Percentiles rank a stretch among this genome's conserved stretches.
Evolutionary conservation across 352 stramenopile species (phyloP).

Genomic region (Phytophthora sansomeana): DNA sequence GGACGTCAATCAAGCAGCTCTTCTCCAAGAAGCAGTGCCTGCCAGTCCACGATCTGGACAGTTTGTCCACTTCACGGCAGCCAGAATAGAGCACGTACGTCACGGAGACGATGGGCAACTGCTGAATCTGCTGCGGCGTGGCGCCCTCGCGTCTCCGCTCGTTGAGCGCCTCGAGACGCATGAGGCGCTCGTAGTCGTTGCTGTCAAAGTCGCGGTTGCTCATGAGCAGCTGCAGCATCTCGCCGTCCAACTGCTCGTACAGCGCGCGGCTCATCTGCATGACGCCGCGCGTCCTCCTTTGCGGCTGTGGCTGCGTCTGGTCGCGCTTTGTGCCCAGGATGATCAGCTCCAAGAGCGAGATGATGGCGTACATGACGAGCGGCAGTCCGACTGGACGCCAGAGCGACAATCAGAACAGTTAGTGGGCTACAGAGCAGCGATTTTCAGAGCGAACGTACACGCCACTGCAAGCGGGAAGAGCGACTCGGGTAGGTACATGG

Average conservation of each 20-base stretch:
- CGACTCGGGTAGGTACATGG: constrained; percentile 29
- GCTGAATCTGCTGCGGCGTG: constrained; percentile 59
- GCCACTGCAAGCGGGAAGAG: constrained; percentile 37
- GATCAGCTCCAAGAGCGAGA: constrained; percentile 55
- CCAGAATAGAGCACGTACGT: constrained; percentile 57
- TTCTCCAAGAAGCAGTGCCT: constrained; percentile 3
- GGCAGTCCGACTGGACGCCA: constrained; percentile 47
- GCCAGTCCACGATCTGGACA: constrained; percentile 2
- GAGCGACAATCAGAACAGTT: constrained; percentile 2
- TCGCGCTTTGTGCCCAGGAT: constrained; percentile 38
- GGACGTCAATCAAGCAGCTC: constrained; percentile 5
- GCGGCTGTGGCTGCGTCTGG: constrained; percentile 13
- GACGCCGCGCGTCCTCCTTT: constrained; percentile 32
- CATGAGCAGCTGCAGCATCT: constrained; percentile 68
- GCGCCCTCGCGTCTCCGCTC: constrained; percentile 61
- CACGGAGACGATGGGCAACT: constrained; percentile 63
- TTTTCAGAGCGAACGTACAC: constrained; percentile 27
- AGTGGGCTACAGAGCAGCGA: background rate
- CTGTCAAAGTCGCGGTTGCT: constrained; percentile 77
- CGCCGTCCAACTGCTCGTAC: constrained; percentile 73
- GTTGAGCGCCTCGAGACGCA: constrained; percentile 72
- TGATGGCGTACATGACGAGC: constrained; percentile 58
- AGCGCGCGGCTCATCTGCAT: constrained; percentile 71
- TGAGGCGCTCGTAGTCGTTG: constrained; percentile 75
- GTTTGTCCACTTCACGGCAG: background rate